Conservation (phyloP, 1,139 yeast genomes). For the Debaryomyces nepalensis region DNA sequence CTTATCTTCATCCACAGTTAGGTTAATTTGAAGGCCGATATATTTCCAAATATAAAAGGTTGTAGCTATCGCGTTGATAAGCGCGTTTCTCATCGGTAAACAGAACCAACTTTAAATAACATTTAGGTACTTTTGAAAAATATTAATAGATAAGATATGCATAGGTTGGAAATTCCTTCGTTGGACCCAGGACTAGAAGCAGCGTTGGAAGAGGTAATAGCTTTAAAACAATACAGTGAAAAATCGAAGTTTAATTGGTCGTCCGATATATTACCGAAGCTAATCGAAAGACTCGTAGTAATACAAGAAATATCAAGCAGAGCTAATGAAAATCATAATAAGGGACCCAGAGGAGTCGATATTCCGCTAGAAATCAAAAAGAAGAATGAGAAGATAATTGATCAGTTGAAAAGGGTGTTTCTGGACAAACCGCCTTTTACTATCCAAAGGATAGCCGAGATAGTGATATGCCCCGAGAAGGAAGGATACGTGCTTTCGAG, state of each 20-base stretch:
- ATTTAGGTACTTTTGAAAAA: not conserved
- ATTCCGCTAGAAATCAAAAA: constrained; percentile 20
- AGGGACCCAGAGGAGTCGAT: constrained; percentile 21
- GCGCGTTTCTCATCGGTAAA: constrained; percentile 5
- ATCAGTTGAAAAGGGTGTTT: constrained; percentile 33
- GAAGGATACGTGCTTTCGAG: constrained; percentile 37
- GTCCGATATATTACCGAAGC: constrained; percentile 15
- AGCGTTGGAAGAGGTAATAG: constrained; percentile 9
- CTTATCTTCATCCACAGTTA: no score
- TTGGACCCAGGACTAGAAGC: constrained; percentile 3
- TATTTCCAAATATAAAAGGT: no score
- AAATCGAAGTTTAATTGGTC: constrained; percentile 14
- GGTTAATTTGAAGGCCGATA: no score
- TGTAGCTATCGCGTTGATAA: constrained; percentile 5
- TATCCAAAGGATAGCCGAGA: constrained; percentile 57
- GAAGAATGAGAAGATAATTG: constrained; percentile 15
- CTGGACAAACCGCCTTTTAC: constrained; percentile 59
- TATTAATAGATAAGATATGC: constrained; percentile 10
- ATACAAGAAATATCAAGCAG: constrained; percentile 21
- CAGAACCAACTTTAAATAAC: not conserved
- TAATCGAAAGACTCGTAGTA: constrained; percentile 16
- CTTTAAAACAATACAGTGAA: constrained; percentile 8
- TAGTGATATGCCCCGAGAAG: constrained; percentile 44
- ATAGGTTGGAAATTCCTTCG: constrained; percentile 2
- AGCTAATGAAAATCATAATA: constrained; percentile 20